These are phyloP conservation scores for Chlorophyllum brunneum DNA, from an alignment of 768 basidiomycete genomes.

Conservation along the genomic window DNA sequence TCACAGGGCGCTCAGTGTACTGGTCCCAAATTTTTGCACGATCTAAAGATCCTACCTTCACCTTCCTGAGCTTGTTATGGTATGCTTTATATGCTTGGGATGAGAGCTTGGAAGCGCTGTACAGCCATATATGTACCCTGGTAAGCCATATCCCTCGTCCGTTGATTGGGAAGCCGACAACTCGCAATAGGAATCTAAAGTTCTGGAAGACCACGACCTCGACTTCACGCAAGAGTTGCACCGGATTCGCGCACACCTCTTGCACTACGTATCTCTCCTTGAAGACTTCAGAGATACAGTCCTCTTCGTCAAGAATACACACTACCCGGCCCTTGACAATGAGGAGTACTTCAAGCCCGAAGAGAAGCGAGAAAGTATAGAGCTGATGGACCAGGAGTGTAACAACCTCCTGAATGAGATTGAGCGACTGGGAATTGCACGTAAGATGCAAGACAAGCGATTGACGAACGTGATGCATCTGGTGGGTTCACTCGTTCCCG, in stretches of 20 bases:
- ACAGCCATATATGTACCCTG: slow-evolving; percentile 36
- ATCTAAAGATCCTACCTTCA: slow-evolving; percentile 44
- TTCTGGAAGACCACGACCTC: slow-evolving; percentile 22
- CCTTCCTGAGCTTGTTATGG: slow-evolving; percentile 45
- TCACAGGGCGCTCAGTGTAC: slow-evolving; percentile 32
- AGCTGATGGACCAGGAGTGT: slow-evolving; percentile 33
- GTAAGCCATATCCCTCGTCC: slow-evolving; percentile 23
- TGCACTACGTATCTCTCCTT: slow-evolving; percentile 46
- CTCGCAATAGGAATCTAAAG: slow-evolving; percentile 36
- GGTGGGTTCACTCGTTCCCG: slow-evolving; percentile 18
- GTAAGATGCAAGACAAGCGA: slow-evolving; percentile 32
- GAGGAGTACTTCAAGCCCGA: slow-evolving; percentile 7
- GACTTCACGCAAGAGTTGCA: slow-evolving; percentile 45
- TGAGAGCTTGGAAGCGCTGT: slow-evolving; percentile 42
- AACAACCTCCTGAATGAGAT: slow-evolving; percentile 41
- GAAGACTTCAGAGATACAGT: slow-evolving; percentile 46
- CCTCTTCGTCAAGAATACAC: slow-evolving; percentile 36
- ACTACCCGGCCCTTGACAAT: slow-evolving; percentile 34
- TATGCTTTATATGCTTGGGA: slow-evolving; percentile 53
- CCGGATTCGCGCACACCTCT: slow-evolving; percentile 47
- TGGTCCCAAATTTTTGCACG: slow-evolving; percentile 30
- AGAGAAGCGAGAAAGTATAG: slow-evolving; percentile 1
- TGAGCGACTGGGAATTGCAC: slow-evolving; percentile 33
- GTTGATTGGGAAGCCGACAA: not conserved
- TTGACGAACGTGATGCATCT: slow-evolving; percentile 43